Evolutionary conservation across 805 yeast genomes (phyloP).

Genomic region (Metschnikowia cubensis): DNA sequence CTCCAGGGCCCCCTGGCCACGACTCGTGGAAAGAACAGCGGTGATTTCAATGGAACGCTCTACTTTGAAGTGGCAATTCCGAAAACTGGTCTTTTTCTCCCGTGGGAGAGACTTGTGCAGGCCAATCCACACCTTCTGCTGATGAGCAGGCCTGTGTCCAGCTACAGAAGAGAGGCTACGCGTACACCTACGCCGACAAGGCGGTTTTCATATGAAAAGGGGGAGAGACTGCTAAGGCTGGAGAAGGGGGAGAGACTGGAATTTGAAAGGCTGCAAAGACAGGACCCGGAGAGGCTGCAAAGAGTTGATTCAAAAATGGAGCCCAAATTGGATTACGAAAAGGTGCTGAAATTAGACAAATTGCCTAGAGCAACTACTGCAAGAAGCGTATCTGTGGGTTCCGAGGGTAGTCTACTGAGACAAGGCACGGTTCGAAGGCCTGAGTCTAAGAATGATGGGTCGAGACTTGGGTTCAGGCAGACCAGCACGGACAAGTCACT

Average conservation of each 20-base stretch:
- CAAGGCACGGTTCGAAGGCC: background rate
- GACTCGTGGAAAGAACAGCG: constrained; percentile 75
- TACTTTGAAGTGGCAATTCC: constrained; percentile 67
- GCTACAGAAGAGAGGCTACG: background rate
- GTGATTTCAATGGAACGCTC: constrained; percentile 66
- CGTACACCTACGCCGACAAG: constrained; percentile 5
- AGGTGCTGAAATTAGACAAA: background rate
- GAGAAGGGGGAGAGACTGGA: background rate
- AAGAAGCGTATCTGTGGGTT: background rate
- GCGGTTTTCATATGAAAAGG: background rate
- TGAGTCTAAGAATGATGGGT: background rate
- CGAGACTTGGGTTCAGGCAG: background rate
- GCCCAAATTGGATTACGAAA: no score
- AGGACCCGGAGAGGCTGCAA: no score
- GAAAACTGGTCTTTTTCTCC: constrained; percentile 72
- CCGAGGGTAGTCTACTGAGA: background rate
- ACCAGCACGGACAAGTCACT: background rate
- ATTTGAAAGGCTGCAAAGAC: background rate
- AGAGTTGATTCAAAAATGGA: no score
- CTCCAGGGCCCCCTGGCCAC: constrained; percentile 57
- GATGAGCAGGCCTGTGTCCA: constrained; percentile 5
- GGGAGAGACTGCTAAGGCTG: background rate
- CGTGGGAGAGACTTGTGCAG: constrained; percentile 42
- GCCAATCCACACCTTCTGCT: constrained; percentile 29
- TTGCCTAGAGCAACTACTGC: background rate